phyloP scores from a whole-genome alignment of 2,329 filamentous ascomycete species.

The Colletotrichum plurivorum region DNA sequence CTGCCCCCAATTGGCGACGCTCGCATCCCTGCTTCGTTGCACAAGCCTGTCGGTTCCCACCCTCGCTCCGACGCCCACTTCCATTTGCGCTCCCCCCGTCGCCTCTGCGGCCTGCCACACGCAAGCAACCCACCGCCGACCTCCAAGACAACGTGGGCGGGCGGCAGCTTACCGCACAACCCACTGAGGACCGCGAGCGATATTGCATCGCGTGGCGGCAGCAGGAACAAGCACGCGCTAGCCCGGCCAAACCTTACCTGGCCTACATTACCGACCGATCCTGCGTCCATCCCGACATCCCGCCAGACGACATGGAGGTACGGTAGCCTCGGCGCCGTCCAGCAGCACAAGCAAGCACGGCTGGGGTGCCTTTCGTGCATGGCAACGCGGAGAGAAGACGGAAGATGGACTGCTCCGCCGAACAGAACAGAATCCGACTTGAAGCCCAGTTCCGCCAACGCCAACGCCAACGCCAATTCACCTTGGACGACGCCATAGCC shows the following conservation, averaged over 20 bases:
- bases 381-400: constrained; percentile 14
- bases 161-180: neutral
- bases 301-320: neutral
- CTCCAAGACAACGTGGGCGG: constrained; percentile 26
- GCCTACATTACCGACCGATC: constrained; percentile 33
- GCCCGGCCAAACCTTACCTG: constrained; percentile 28
- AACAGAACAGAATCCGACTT: neutral
- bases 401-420: neutral
- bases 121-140: constrained; percentile 26
- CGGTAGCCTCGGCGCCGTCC: neutral
- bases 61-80: constrained; percentile 28
- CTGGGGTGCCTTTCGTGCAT: neutral
- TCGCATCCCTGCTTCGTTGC: constrained; percentile 31
- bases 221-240: constrained; percentile 25
- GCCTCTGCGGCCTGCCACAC: constrained; percentile 16
- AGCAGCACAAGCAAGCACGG: neutral
- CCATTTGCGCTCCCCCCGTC: constrained; percentile 18
- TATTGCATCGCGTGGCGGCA: constrained; percentile 2
- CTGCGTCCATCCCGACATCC: constrained; percentile 30
- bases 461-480: constrained; percentile 14
- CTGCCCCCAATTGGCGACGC: constrained; percentile 15
- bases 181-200: too few relatives aligned
- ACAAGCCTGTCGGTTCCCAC: constrained; percentile 41
- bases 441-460: neutral
- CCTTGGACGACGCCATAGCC: neutral